These are phyloP conservation scores for Whalleya microplaca DNA, from an alignment of 2,329 filamentous ascomycete species.

Conservation along the genomic window DNA sequence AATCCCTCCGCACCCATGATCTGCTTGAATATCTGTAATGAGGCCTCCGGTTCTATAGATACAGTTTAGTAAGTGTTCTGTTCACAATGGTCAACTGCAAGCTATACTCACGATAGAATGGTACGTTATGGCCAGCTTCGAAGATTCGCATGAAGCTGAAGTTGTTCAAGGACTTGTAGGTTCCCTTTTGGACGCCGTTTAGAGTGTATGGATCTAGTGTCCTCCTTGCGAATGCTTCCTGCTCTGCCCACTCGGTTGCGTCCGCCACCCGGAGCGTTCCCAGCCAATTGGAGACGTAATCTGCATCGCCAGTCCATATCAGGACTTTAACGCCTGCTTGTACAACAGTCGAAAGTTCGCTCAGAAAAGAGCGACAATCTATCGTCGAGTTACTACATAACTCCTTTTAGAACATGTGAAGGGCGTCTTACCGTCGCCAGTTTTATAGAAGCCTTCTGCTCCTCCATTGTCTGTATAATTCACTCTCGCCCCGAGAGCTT, in stretches of 20 bases:
- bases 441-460: not conserved
- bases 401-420: slow-evolving; percentile 2
- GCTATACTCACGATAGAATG: slow-evolving; percentile 47
- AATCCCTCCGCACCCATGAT: slow-evolving; percentile 11
- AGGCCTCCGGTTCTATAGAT: slow-evolving; percentile 17
- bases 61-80: slow-evolving; percentile 1
- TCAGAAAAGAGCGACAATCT: slow-evolving; percentile 31
- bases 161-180: slow-evolving; percentile 55
- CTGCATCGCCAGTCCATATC: slow-evolving; percentile 60
- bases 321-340: slow-evolving; percentile 52
- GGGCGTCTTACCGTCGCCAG: slow-evolving; percentile 15
- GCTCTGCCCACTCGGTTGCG: slow-evolving; percentile 46
- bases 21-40: slow-evolving; percentile 20
- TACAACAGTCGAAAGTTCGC: slow-evolving; percentile 49
- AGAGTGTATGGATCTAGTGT: slow-evolving; percentile 50
- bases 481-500: slow-evolving; percentile 28
- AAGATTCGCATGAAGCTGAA: slow-evolving; percentile 54
- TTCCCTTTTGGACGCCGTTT: slow-evolving; percentile 49
- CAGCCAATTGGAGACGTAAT: slow-evolving; percentile 63
- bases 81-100: not conserved
- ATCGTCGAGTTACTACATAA: not conserved
- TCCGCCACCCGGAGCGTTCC: slow-evolving; percentile 53
- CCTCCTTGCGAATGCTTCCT: slow-evolving; percentile 44
- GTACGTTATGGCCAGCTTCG: slow-evolving; percentile 48
- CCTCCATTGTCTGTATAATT: slow-evolving; percentile 17